These are phyloP conservation scores for Hawksworthiomyces lignivorus DNA, from an alignment of 2,329 filamentous ascomycete species.

Conservation along the genomic window DNA sequence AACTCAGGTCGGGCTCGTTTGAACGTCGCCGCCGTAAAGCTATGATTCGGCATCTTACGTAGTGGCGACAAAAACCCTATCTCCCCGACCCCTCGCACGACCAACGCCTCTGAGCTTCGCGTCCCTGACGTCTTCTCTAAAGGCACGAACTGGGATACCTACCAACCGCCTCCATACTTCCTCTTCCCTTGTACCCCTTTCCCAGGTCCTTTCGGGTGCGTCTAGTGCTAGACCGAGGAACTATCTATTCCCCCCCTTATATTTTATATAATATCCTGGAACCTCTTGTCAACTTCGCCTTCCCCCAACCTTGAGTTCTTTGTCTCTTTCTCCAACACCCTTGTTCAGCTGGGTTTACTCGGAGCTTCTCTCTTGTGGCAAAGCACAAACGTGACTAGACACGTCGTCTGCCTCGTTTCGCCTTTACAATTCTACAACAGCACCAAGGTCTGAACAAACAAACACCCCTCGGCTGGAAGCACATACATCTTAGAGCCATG, in stretches of 20 bases:
- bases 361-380: no score
- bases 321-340: not conserved
- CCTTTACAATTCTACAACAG: no score
- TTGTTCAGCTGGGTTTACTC: no score
- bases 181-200: not conserved
- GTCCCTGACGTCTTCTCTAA: no score
- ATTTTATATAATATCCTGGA: not conserved
- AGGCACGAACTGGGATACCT: no score
- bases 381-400: no score
- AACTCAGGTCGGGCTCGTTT: not conserved
- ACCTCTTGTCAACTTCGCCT: not conserved
- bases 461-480: not conserved
- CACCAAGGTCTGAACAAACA: not conserved
- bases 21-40: not conserved
- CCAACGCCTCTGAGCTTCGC: no score
- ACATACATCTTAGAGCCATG: conserved; percentile 9
- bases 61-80: conserved; percentile 11
- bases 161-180: no score
- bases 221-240: conserved; percentile 1
- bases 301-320: not conserved
- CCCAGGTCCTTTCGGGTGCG: conserved; percentile 5
- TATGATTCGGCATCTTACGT: conserved; percentile 13
- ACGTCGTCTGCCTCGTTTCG: no score
- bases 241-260: not conserved
- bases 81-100: no score